These are phyloP conservation scores for Gnetum montanum DNA, from an alignment of 75 land plant species.

Conservation along the genomic window DNA sequence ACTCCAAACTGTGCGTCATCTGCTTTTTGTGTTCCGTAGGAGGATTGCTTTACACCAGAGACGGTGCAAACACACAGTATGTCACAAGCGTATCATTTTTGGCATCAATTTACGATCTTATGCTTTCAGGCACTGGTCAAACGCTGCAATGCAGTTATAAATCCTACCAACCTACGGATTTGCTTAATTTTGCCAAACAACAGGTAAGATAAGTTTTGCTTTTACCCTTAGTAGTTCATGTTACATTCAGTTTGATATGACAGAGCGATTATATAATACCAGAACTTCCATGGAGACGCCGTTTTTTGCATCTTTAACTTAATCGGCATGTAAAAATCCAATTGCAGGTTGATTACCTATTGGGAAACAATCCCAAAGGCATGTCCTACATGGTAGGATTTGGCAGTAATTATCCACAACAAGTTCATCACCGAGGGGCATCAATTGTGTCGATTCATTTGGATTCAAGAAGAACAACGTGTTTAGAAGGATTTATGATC, in stretches of 20 bases:
- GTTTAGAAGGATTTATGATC: slow-evolving; percentile 41
- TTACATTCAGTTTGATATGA: too few relatives aligned
- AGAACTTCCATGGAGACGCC: too few relatives aligned
- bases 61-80: slow-evolving; percentile 91
- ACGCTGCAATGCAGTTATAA: slow-evolving; percentile 24
- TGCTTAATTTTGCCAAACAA: slow-evolving; percentile 37
- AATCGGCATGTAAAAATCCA: too few relatives aligned
- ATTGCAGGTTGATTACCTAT: slow-evolving; percentile 57
- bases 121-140: slow-evolving; percentile 24
- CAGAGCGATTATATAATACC: too few relatives aligned
- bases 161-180: slow-evolving; percentile 11
- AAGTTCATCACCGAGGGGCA: slow-evolving; percentile 71
- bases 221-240: too few relatives aligned
- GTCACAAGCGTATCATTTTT: slow-evolving; percentile 53
- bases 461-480: slow-evolving; percentile 12
- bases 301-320: too few relatives aligned
- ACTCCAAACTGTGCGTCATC: not conserved
- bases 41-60: slow-evolving; percentile 67
- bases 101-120: slow-evolving; percentile 38
- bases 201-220: too few relatives aligned
- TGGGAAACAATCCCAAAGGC: slow-evolving; percentile 48
- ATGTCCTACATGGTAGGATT: slow-evolving; percentile 69
- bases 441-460: slow-evolving; percentile 33
- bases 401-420: slow-evolving; percentile 51
- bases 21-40: slow-evolving; percentile 19